phyloP scores from a whole-genome alignment of 192 early-diverging fungal species.

The Dissophora globulifera region DNA sequence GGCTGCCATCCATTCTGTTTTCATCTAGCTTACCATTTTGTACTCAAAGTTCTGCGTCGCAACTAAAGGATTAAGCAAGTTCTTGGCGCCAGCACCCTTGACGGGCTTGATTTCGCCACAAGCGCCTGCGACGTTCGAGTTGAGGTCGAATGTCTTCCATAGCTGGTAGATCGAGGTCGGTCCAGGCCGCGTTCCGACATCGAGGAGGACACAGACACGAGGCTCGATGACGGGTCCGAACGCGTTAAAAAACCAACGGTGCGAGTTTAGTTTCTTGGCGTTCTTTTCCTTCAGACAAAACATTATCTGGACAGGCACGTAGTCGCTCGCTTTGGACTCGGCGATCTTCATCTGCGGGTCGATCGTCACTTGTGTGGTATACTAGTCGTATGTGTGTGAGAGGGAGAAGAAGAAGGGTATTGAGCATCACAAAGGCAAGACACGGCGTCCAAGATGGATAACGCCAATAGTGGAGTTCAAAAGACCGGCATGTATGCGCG shows the following conservation, averaged over 20 bases:
- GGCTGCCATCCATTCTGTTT: too few species aligned
- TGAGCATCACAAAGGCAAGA: neutral
- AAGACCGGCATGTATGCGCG: neutral
- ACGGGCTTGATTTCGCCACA: constrained; percentile 86
- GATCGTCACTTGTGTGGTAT: constrained; percentile 77
- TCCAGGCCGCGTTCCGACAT: constrained; percentile 85
- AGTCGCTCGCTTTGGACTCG: constrained; percentile 60
- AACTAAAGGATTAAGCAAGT: constrained; percentile 79
- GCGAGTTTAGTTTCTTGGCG: constrained; percentile 85
- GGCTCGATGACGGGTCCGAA: constrained; percentile 68
- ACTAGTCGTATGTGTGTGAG: constrained; percentile 50
- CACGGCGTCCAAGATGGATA: too few species aligned
- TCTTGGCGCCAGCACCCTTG: constrained; percentile 63
- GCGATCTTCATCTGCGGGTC: constrained; percentile 73
- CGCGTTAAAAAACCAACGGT: constrained; percentile 77
- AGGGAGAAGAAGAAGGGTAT: neutral
- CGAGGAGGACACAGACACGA: constrained; percentile 71
- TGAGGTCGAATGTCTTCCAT: constrained; percentile 84
- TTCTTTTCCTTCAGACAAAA: constrained; percentile 92
- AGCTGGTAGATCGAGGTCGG: constrained; percentile 76
- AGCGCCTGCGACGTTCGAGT: constrained; percentile 79
- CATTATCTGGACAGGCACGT: constrained; percentile 77
- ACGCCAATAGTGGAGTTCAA: neutral
- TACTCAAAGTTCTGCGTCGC: constrained; percentile 89
- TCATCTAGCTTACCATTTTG: constrained; percentile 60